A percentile compares a stretch with the other conserved stretches of the same genome.
Evolutionary conservation across 2,329 filamentous ascomycete genomes (phyloP).

Genomic region (Bisporella sp.): DNA sequence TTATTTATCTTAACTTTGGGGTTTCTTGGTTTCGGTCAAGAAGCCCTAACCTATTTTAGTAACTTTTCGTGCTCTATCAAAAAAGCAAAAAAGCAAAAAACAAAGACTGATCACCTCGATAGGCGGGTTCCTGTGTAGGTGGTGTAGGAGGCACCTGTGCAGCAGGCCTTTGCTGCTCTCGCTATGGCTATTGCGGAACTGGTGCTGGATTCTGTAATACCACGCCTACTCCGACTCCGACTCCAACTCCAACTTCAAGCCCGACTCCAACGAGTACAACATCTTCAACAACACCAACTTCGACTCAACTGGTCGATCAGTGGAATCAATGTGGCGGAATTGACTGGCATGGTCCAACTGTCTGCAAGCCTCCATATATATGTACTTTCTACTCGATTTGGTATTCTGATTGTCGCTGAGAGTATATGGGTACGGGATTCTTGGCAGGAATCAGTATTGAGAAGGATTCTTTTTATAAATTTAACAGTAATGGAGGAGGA

Average conservation of each 20-base stretch:
- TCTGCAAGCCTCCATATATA: conserved; percentile 8
- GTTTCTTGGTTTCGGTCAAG: too few species aligned
- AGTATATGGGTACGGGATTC: too few species aligned
- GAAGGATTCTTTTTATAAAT: too few species aligned
- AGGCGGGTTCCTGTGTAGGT: conserved; percentile 3
- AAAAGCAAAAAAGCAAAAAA: too few species aligned
- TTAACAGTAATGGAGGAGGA: too few species aligned
- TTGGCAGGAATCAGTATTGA: too few species aligned
- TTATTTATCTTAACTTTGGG: too few species aligned
- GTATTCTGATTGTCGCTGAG: conserved; percentile 1
- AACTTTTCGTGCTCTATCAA: too few species aligned
- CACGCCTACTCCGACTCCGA: not conserved
- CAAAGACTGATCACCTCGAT: too few species aligned
- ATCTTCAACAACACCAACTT: not conserved
- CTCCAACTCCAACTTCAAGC: not conserved
- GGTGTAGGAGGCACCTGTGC: conserved; percentile 13
- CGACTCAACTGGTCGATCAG: not conserved
- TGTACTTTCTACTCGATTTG: conserved; percentile 9
- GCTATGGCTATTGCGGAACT: conserved; percentile 9
- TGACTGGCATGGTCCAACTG: conserved; percentile 11
- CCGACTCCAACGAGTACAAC: not conserved
- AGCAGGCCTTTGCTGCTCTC: conserved; percentile 9
- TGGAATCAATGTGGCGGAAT: conserved; percentile 12
- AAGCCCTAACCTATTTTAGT: too few species aligned
- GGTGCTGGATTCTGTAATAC: conserved; percentile 5